A percentile compares a stretch with the other conserved stretches of the same genome.
phyloP scores from a whole-genome alignment of 805 yeast species.

The Pichia ethanolica region DNA sequence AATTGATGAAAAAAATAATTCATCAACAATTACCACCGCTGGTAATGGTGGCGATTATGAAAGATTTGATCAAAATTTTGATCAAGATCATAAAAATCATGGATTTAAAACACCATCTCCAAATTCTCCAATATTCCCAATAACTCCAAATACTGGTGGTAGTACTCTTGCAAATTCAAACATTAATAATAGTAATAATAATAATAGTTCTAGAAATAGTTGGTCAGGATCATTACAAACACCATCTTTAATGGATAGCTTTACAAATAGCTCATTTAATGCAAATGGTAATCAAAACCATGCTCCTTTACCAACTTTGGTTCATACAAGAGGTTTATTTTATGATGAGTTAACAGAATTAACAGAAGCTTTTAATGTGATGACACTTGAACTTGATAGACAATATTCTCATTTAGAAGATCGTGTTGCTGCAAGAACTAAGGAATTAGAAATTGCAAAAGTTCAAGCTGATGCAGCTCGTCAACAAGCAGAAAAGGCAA shows the following conservation, averaged over 20 bases:
- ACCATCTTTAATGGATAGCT: conserved; percentile 13
- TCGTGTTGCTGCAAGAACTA: conserved; percentile 78
- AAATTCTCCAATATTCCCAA: not conserved
- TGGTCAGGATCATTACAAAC: conserved; percentile 5
- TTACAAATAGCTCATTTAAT: conserved; percentile 6
- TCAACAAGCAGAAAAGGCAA: conserved; percentile 65
- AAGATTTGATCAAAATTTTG: too few relatives aligned
- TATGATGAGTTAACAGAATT: conserved; percentile 84
- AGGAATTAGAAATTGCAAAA: conserved; percentile 81
- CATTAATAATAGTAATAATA: too few relatives aligned
- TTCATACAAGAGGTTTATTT: conserved; percentile 35
- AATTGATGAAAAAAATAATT: not conserved
- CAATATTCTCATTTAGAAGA: conserved; percentile 85
- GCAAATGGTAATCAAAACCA: not conserved
- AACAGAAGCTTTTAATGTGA: conserved; percentile 81
- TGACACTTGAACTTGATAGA: conserved; percentile 80
- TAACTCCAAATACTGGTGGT: not conserved
- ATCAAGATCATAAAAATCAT: not conserved
- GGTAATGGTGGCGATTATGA: too few relatives aligned
- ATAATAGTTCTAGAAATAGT: conserved; percentile 3
- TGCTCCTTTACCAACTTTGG: conserved; percentile 18
- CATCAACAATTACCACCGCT: not conserved
- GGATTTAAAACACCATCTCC: not conserved
- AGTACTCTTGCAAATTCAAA: not conserved
- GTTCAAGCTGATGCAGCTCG: conserved; percentile 52